Evolutionary conservation across 257 asterid genomes (phyloP), one percentile per base, ranked within the genome.

Genomic region (Cinchona pubescens): DNA sequence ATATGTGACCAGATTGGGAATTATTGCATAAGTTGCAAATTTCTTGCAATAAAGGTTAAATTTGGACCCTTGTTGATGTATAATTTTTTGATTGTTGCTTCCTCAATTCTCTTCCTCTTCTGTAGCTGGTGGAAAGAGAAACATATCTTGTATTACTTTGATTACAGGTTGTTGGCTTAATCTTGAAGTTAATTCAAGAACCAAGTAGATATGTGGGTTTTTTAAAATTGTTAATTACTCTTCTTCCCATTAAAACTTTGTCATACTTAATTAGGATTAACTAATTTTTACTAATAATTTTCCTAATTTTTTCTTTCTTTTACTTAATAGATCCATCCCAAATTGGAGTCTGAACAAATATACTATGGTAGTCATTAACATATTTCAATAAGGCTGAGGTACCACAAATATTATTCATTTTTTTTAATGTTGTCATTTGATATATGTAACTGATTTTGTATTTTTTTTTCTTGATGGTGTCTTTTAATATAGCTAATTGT

Each of bases 31-130:
- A 63, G 53, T 11, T 81, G 87, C 63, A 73, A 63, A 72, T 84
- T 84, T 58, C 83, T 82, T 14, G 69, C 71, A 58, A 78, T n/a
- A n/a, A n/a, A n/a, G 37, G 83, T 15, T 5, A 75, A 27, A 18
- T 84, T 71, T 61, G 85, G 87, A 3, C 80, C 85, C 1, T 78
- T 85, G 87, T 29, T 81, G 6, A 34, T 62, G 48, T 9, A 14
- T 37, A 42, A 37, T 46, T 37, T 25, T 18, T 16, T 38, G 27
- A 21, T 30, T 19, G 58, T 27, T 56, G 14, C 45, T 70, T 69
- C 60, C 49, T 32, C 25, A n/a, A 1, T 25, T n/a, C n/a, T n/a
- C n/a, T n/a, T n/a, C 60, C 34, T 48, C 27, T 13, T 14, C 29
- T 55, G 61, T 27, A 7, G 1, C 14, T 29, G 48, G 64, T 16